These are phyloP conservation scores for Microcyclosporella mali DNA, from an alignment of 2,329 filamentous ascomycete genomes.

Conservation along the genomic window DNA sequence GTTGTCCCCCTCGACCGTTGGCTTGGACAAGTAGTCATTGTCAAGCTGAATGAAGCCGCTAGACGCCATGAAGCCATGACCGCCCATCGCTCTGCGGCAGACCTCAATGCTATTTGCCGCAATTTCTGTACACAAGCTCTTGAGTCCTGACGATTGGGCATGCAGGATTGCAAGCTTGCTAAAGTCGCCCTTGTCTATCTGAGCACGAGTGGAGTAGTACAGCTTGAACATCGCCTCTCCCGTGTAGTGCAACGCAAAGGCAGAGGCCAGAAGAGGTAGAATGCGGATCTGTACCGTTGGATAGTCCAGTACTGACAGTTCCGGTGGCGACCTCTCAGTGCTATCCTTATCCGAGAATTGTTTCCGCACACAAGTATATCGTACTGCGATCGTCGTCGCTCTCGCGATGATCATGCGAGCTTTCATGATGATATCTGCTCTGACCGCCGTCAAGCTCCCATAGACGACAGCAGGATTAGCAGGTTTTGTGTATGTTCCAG, in stretches of 20 bases:
- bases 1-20: constrained; percentile 52
- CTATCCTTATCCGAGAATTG: constrained; percentile 48
- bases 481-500: constrained; percentile 41
- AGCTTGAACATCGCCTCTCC: constrained; percentile 47
- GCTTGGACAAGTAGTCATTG: constrained; percentile 47
- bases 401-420: constrained; percentile 48
- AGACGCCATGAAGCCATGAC: constrained; percentile 49
- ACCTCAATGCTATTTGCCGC: constrained; percentile 51
- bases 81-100: constrained; percentile 48
- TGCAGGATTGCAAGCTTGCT: constrained; percentile 47
- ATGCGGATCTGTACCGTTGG: constrained; percentile 51
- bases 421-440: constrained; percentile 45
- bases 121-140: constrained; percentile 48
- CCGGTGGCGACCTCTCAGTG: constrained; percentile 30
- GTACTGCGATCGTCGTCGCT: constrained; percentile 48
- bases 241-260: constrained; percentile 46
- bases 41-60: constrained; percentile 50
- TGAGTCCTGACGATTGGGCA: constrained; percentile 49
- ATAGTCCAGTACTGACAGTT: constrained; percentile 48
- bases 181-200: constrained; percentile 48
- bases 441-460: constrained; percentile 45
- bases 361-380: constrained; percentile 45
- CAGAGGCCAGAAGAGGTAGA: constrained; percentile 48
- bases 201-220: constrained; percentile 41
- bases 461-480: constrained; percentile 46